These are phyloP conservation scores for Mortierella claussenii DNA, from an alignment of 192 early-diverging fungal species.

Conservation along the genomic window DNA sequence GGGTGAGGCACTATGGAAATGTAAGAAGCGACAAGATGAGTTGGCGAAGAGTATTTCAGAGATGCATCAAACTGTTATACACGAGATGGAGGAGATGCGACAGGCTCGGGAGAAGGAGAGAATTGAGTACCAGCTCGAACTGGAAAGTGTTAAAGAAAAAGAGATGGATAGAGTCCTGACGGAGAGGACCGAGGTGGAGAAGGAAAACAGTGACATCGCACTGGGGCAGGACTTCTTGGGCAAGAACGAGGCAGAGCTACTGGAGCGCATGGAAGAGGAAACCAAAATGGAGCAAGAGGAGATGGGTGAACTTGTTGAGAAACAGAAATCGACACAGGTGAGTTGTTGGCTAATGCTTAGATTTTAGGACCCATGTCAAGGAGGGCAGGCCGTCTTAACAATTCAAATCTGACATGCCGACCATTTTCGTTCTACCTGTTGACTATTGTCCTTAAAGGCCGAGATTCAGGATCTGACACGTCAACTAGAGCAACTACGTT, in stretches of 20 bases:
- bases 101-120: constrained; percentile 11
- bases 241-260: constrained; percentile 28
- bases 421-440: not conserved
- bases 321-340: constrained; percentile 19
- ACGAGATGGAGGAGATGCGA: constrained; percentile 26
- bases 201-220: constrained; percentile 24
- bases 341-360: not conserved
- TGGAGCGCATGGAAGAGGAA: constrained; percentile 33
- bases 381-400: too few species aligned
- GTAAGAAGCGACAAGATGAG: constrained; percentile 40
- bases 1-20: constrained; percentile 28
- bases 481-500: constrained; percentile 11
- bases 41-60: constrained; percentile 16
- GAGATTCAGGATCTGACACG: constrained; percentile 30
- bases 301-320: constrained; percentile 21
- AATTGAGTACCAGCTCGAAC: not conserved
- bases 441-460: constrained; percentile 2
- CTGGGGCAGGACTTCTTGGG: constrained; percentile 23
- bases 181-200: constrained; percentile 19
- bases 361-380: too few species aligned
- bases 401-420: not conserved
- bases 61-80: constrained; percentile 18
- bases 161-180: constrained; percentile 10
- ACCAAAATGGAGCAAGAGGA: constrained; percentile 36
- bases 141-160: not conserved